These are phyloP conservation scores for Cercospora brassicicola DNA, from an alignment of 2,329 filamentous ascomycete genomes.

Conservation along the genomic window DNA sequence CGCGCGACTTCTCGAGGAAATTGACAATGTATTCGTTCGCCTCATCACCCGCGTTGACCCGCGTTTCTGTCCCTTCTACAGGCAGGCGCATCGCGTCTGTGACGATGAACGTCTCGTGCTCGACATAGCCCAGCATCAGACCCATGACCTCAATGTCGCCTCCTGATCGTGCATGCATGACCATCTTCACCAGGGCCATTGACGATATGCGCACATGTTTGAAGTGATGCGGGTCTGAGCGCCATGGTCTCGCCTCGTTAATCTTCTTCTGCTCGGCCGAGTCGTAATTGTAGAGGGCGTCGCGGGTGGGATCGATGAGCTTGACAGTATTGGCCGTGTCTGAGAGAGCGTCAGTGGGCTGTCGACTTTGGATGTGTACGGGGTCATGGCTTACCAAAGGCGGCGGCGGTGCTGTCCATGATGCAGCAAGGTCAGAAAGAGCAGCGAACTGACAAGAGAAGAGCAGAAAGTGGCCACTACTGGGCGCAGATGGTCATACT, in stretches of 20 bases:
- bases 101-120: conserved; percentile 81
- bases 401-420: conserved; percentile 39
- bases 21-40: conserved; percentile 96
- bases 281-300: conserved; percentile 88
- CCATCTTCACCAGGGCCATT: conserved; percentile 95
- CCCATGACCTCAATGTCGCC: conserved; percentile 95
- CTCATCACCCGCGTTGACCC: conserved; percentile 92
- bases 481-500: conserved; percentile 23
- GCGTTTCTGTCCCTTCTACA: conserved; percentile 96
- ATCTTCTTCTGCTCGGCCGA: conserved; percentile 66
- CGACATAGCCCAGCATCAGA: conserved; percentile 92
- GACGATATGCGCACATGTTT: conserved; percentile 91
- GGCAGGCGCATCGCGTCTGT: conserved; percentile 92
- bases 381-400: conserved; percentile 9
- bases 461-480: conserved; percentile 8
- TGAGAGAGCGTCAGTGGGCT: conserved; percentile 42
- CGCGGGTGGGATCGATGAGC: conserved; percentile 80
- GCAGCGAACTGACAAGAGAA: conserved; percentile 9
- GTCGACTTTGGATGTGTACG: background rate
- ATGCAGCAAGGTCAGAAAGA: conserved; percentile 17
- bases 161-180: conserved; percentile 96
- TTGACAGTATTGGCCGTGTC: conserved; percentile 82
- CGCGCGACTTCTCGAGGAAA: conserved; percentile 73
- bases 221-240: conserved; percentile 78
- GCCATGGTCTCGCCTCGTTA: conserved; percentile 70